phyloP scores from a whole-genome alignment of 2,329 filamentous ascomycete genomes.

The Alternaria solani region DNA sequence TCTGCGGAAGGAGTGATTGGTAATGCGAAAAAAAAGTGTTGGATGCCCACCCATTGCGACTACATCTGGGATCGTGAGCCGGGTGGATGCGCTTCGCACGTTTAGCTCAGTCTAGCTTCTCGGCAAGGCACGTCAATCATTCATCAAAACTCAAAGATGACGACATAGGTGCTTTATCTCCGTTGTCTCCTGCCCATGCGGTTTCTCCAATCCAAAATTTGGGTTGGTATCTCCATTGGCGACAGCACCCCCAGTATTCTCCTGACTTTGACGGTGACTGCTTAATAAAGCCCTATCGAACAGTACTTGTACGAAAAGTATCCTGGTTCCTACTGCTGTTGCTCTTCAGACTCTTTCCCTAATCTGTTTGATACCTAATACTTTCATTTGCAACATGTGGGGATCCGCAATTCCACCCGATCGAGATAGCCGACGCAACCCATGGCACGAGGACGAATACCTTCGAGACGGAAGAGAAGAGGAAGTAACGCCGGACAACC shows the following conservation, averaged over 20 bases:
- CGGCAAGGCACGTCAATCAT: constrained; percentile 12
- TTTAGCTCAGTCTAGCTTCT: constrained; percentile 10
- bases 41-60: not conserved
- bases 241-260: not conserved
- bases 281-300: not conserved
- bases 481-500: constrained; percentile 10
- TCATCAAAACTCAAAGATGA: constrained; percentile 23
- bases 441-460: constrained; percentile 46
- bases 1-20: constrained; percentile 7
- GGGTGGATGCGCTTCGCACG: constrained; percentile 5
- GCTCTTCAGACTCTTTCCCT: not conserved
- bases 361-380: constrained; percentile 1
- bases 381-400: constrained; percentile 30
- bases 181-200: constrained; percentile 19
- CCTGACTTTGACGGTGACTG: not conserved
- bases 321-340: not conserved
- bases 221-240: constrained; percentile 4
- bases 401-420: constrained; percentile 29
- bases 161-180: constrained; percentile 24
- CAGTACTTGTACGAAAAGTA: not conserved
- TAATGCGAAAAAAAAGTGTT: constrained; percentile 7
- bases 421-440: constrained; percentile 40
- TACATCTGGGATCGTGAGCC: not conserved
- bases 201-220: constrained; percentile 20
- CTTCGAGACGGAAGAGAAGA: constrained; percentile 30